phyloP scores from a whole-genome alignment of 345 rosid species.

The Hypericum androsaemum region DNA sequence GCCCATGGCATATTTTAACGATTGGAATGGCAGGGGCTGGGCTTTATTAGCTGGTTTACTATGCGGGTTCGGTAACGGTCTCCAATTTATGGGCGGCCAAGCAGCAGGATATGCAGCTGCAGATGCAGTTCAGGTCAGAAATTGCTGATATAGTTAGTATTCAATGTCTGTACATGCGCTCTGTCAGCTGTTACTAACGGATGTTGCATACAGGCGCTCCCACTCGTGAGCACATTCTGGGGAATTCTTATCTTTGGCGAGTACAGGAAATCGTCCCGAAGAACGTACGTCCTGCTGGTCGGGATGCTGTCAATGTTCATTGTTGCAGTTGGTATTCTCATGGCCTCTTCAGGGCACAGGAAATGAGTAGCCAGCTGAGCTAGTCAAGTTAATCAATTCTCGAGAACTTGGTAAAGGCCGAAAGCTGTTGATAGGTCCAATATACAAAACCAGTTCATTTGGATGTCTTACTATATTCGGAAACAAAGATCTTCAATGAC shows the following conservation, averaged over 20 bases:
- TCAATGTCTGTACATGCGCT: too few relatives aligned
- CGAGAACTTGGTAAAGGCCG: too few relatives aligned
- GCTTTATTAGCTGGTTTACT: slow-evolving; percentile 68
- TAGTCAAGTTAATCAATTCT: too few relatives aligned
- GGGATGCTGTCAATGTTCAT: slow-evolving; percentile 71
- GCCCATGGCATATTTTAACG: slow-evolving; percentile 50
- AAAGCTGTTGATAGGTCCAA: too few relatives aligned
- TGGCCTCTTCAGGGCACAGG: slow-evolving; percentile 73
- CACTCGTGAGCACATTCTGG: slow-evolving; percentile 89
- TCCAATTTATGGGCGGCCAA: slow-evolving; percentile 85
- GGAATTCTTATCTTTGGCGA: slow-evolving; percentile 76
- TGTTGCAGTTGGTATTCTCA: slow-evolving; percentile 61
- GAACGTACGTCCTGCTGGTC: slow-evolving; percentile 50
- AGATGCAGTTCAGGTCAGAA: slow-evolving; percentile 61
- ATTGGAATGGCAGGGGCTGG: slow-evolving; percentile 81
- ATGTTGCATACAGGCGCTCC: slow-evolving; percentile 60
- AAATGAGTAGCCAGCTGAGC: slow-evolving; percentile 26
- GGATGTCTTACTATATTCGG: too few relatives aligned
- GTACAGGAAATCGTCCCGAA: slow-evolving; percentile 59
- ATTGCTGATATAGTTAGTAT: too few relatives aligned
- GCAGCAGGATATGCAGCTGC: slow-evolving; percentile 93
- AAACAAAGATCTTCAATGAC: too few relatives aligned
- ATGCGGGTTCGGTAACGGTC: slow-evolving; percentile 80
- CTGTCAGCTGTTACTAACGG: neutral
- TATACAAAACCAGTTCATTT: too few relatives aligned